Evolutionary conservation across 2,329 filamentous ascomycete genomes (phyloP).

Genomic region (Coniosporium tulheliwenetii): DNA sequence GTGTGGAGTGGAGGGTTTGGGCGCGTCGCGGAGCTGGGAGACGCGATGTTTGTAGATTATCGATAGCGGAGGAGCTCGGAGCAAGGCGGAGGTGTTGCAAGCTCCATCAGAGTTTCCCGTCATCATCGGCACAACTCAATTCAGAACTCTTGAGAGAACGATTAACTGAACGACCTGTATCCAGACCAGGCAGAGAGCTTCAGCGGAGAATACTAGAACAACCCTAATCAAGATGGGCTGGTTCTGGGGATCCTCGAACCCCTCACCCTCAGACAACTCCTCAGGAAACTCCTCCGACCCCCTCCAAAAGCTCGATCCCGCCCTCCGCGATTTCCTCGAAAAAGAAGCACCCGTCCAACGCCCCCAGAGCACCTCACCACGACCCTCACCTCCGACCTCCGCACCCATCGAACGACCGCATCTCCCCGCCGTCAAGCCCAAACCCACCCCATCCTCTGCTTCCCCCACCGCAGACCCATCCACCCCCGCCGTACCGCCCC

Average conservation of each 20-base stretch:
- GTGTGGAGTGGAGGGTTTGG: background rate
- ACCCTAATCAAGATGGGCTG: constrained; percentile 36
- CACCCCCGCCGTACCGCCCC: constrained; percentile 24
- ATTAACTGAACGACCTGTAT: no score
- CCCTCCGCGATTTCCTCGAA: constrained; percentile 69
- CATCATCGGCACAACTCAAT: no score
- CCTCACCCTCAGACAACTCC: constrained; percentile 17
- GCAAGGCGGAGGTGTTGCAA: no score
- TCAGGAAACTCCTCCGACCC: constrained; percentile 41
- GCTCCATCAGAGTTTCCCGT: no score
- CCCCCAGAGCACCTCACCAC: constrained; percentile 38
- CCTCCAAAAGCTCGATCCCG: constrained; percentile 62
- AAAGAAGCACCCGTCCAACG: constrained; percentile 67
- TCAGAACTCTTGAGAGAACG: no score
- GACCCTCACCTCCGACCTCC: constrained; percentile 26
- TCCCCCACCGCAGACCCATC: constrained; percentile 11
- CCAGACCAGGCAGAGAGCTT: no score
- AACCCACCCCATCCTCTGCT: constrained; percentile 8
- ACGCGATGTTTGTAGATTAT: background rate
- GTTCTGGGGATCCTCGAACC: constrained; percentile 37
- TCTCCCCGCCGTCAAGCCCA: constrained; percentile 12
- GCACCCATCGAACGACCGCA: constrained; percentile 12
- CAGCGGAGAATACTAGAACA: no score
- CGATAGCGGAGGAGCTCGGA: no score
- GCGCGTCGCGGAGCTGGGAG: background rate